Evolutionary conservation across 352 stramenopile species (phyloP), one percentile per base, ranked within the genome.

Genomic region (Phytopythium chamaehyphon): DNA sequence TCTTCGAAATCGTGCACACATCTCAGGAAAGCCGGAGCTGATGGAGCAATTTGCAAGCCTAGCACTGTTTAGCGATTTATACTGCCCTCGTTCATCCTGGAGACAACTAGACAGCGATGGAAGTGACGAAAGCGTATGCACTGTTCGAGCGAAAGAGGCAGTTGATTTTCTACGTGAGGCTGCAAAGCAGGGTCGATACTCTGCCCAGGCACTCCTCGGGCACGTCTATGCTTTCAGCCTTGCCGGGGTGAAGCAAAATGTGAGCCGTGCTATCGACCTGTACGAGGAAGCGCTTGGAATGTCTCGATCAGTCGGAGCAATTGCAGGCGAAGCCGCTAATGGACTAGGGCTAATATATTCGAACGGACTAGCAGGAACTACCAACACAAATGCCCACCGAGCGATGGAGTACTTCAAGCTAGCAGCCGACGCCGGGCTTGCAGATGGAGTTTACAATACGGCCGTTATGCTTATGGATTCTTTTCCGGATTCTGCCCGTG

Each of bases 401-500:
- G 79, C 83, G 3, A 75, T 79, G 22, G 45, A 68, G 19, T 63
- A 79, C 19, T 89, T 91, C 40, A 54, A 80, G n/a, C 6, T 75
- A 14, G 77, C 77, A 8, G 76, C 69, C 0, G 59, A 59, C 31
- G 51, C 50, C 18, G 86, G 79, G 6, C 78, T 94, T 19, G 72
- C 71, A 9, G 82, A 94, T 37, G 83, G 73, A 14, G 71, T 90
- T 8, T 96, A 89, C 55, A 77, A 93, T 54, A 64, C 78, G 7
- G 86, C 72, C 6, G 59, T 72, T 48, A 40, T 88, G 21, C 71
- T 86, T 28, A 43, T 71, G 0, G 36, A 69, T 14, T 38, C 54
- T 2, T 24, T 66, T 37, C 56, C 64, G 12, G 42, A 54, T 11
- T 61, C 62, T 11, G 72, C 83, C 0, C 56, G 73, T n/a, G 65